Evolutionary conservation across 768 basidiomycete species (phyloP), one percentile per base, ranked within the genome.

Genomic region (Auricularia sp.): DNA sequence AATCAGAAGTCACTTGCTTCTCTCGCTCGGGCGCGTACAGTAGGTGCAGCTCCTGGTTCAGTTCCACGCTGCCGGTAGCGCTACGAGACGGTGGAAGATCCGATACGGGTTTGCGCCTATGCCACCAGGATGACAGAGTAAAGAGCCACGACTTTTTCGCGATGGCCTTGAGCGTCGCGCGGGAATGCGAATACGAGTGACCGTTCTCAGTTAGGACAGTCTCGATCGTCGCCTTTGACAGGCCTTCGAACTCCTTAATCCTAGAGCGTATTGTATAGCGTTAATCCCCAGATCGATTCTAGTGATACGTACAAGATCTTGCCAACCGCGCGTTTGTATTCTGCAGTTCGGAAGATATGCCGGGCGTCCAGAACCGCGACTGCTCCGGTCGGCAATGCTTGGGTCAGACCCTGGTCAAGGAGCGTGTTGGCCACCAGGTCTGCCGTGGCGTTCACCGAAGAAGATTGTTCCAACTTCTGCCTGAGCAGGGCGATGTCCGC

Each of bases 71-170:
- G 18, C 64, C 59, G 3, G 64, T 65, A 8, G 64, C 13, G n/a
- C 54, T 33, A 21, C 21, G 56, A 35, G 24, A 59, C 10, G 62
- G 44, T 3, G 39, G 39, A 42, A 21, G 62, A 21, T 44, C 37
- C 13, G 45, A 16, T 10, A 37, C 18, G 7, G 65, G 62, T 42
- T 64, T 64, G 35, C 29, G 29, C 35, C 47, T 42, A 10, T 36
- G 11, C 42, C 67, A 61, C 63, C 63, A 65, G 33, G 58, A 33
- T 18, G 37, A 37, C 42, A 67, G 8, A 16, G 65, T 45, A 35
- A 67, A 35, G 14, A 65, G 65, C 64, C 64, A 67, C 29, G 66
- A 67, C 34, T 34, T 66, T 45, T 56, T 5, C 11, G 66, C n/a
- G 10, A 65, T 62, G 39, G 29, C 42, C 24, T 18, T 3, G 34